Evolutionary conservation across 805 yeast species (phyloP), one percentile per base, ranked within the genome.

Genomic region (Saturnispora besseyi): DNA sequence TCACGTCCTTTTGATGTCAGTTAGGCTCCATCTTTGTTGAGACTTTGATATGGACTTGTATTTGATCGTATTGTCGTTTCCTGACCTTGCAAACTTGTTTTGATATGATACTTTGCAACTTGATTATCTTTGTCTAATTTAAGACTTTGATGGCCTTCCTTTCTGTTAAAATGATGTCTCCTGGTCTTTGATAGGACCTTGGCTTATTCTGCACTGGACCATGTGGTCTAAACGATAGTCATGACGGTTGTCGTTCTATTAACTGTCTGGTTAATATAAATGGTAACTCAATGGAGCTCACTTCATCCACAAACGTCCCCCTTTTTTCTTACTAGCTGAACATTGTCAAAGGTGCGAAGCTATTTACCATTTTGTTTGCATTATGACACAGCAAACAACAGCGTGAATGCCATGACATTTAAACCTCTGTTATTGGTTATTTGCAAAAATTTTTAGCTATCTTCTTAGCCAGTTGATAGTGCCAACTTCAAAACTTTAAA

Each of bases 261-360:
- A 13, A 22, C 6, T 36, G 7, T 13, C 15, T 36, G 12, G 24
- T 22, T 12, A 9, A 18, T 29, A 32, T 29, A 18, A 12, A 44
- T 52, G 57, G 46, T 56, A 58, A 57, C 61, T 54, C 61, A 58
- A 58, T 58, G 61, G 61, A 58, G 61, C 61, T 58, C 60, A 55
- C 61, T 58, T 55, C 45, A 34, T 34, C 53, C 58, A 55, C 53
- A 49, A 48, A 48, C 49, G 51, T 46, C 57, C 4, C 44, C 49
- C 34, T 45, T 49, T 50, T 29, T 51, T 49, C 15, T 38, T 37
- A 24, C 42, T 52, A 57, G 56, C 44, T 41, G 50, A 57, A 44
- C 57, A 52, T 44, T 57, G 56, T 55, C 58, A 50, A 53, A 57
- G 56, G 51, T 52, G 57, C 46, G 52, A 55, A 31, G 32, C 53